phyloP scores from a whole-genome alignment of 1,284 basidiomycete genomes.

The Ganoderma resinaceum region DNA sequence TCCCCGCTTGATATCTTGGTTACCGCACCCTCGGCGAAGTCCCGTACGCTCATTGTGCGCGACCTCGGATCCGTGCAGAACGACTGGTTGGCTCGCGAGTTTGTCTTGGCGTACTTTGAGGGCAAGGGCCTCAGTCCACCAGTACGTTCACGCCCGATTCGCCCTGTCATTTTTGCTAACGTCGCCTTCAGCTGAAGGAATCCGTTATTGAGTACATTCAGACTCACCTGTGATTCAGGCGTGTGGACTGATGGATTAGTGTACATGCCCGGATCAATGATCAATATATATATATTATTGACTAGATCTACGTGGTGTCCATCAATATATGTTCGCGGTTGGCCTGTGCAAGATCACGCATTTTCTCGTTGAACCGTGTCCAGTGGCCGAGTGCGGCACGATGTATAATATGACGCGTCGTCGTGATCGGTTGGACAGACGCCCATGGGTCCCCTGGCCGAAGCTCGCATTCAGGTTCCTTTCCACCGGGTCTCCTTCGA shows the following conservation, averaged over 20 bases:
- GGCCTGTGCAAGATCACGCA: not conserved
- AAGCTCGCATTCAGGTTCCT: slow-evolving; percentile 14
- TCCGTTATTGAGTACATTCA: slow-evolving; percentile 37
- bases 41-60: slow-evolving; percentile 68
- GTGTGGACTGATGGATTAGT: not conserved
- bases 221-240: slow-evolving; percentile 13
- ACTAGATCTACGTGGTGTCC: not conserved
- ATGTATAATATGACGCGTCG: slow-evolving; percentile 8
- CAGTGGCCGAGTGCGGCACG: slow-evolving; percentile 1
- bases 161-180: not conserved
- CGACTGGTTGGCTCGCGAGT: slow-evolving; percentile 77
- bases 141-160: slow-evolving; percentile 48
- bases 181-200: slow-evolving; percentile 36
- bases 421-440: slow-evolving; percentile 8
- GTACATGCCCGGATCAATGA: not conserved
- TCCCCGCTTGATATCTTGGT: slow-evolving; percentile 73
- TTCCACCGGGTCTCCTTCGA: not conserved
- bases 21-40: slow-evolving; percentile 53
- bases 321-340: not conserved
- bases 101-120: slow-evolving; percentile 78
- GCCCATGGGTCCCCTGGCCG: slow-evolving; percentile 21
- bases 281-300: no score
- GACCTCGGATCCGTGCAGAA: slow-evolving; percentile 75
- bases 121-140: slow-evolving; percentile 73
- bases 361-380: not conserved